Base-by-base conservation (phyloP, 345 rosid genomes). In the Lagerstroemia speciosa region DNA sequence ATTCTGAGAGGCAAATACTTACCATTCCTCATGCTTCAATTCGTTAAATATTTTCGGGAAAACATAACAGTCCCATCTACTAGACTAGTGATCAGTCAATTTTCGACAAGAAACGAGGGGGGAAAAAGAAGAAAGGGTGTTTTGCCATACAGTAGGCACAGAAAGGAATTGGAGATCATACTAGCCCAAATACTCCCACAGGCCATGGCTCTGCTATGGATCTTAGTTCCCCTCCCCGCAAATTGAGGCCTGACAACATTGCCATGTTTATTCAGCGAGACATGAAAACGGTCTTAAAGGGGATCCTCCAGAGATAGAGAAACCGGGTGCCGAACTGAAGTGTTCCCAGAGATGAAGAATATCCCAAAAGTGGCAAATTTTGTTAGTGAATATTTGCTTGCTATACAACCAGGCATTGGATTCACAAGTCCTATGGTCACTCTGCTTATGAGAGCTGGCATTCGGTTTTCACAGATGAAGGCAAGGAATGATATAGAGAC, bases 321-420 rank as follows among this genome's bases (percentile, higher is more conserved):
- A 30, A 16, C 11, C 10, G 3, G 53, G 48, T 48, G 52, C 8
- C 16, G 24, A 26, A 27, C 38, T 37, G 22, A 72, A 36, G 11
- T 71, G 55, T 68, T 40, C 69, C 79, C 79, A 72, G 79, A 72
- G 40, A 72, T 69, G 64, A 76, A 72, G 76, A 76, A 72, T 53
- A 72, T 76, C 34, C 76, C 76, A 30, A 41, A 76, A 38, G 71
- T 76, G 55, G 70, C 71, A 60, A 69, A 76, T 64, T 69, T 73
- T 22, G 79, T 72, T 26, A 76, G 61, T 8, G 73, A 65, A 69
- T 68, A 72, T 65, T 52, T 72, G 32, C 69, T 66, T 6, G 73
- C 75, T 19, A 67, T 29, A 40, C 79, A 76, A 33, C 79, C 75
- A 15, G 52, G 75, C 17, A 43, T 65, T 30, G 79, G 79, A 68